Conservation (phyloP, 352 stramenopile species). For the Pythium vanterpoolii region DNA sequence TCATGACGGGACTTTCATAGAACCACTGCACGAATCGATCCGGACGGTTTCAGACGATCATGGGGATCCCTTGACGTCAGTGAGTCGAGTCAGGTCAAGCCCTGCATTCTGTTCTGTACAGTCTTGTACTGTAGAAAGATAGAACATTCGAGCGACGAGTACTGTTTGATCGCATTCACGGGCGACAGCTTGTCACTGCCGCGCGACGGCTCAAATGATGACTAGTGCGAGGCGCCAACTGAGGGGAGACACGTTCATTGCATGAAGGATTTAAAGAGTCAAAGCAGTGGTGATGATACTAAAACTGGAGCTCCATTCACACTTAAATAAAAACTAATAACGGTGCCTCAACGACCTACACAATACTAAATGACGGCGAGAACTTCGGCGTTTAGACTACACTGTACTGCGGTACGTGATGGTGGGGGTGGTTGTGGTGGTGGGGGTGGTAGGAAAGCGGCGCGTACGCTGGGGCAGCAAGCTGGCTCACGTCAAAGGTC, state of each 20-base stretch:
- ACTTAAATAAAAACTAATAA: conserved; percentile 23
- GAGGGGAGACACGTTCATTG: too few relatives aligned
- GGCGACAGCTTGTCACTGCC: too few relatives aligned
- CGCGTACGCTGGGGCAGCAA: conserved; percentile 12
- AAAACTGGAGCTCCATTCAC: conserved; percentile 8
- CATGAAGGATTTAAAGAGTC: too few relatives aligned
- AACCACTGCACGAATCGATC: too few relatives aligned
- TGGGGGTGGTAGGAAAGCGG: conserved; percentile 6
- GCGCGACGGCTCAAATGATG: too few relatives aligned
- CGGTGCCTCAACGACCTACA: not conserved
- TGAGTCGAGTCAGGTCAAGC: too few relatives aligned
- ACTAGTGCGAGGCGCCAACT: too few relatives aligned
- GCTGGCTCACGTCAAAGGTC: conserved; percentile 47
- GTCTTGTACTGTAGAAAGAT: not conserved
- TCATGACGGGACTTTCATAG: too few relatives aligned
- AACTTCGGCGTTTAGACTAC: conserved; percentile 5
- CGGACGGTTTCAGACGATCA: too few relatives aligned
- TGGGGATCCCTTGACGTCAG: too few relatives aligned
- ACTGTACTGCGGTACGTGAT: conserved; percentile 25
- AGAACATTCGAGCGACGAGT: conserved; percentile 1
- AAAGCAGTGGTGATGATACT: conserved; percentile 13
- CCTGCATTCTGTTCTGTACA: not conserved
- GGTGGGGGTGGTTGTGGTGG: conserved; percentile 19
- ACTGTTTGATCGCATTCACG: not conserved
- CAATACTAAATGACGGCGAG: conserved; percentile 1